Conservation (phyloP, 345 rosid species). For the Erysimum cheiranthoides region DNA sequence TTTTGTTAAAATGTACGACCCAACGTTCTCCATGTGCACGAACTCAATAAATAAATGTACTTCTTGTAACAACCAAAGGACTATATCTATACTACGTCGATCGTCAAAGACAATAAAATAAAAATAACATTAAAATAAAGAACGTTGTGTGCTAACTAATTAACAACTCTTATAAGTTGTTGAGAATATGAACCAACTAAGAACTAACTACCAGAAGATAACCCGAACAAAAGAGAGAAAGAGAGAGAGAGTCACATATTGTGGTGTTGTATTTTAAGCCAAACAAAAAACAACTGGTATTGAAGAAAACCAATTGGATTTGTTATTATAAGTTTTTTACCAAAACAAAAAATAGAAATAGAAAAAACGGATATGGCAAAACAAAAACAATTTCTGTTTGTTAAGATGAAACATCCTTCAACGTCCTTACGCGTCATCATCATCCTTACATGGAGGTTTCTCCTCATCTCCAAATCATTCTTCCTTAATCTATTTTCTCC, state of each 20-base stretch:
- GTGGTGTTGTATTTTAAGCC: not conserved
- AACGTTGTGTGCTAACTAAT: not conserved
- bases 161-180: not conserved
- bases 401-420: constrained; percentile 32
- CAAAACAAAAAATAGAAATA: constrained; percentile 21
- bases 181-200: constrained; percentile 25
- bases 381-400: constrained; percentile 40
- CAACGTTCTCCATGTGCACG: too few species aligned
- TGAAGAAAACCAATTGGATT: constrained; percentile 11
- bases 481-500: constrained; percentile 21
- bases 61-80: too few species aligned
- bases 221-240: not conserved
- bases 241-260: not conserved
- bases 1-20: too few species aligned
- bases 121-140: too few species aligned
- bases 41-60: too few species aligned
- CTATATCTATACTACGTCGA: too few species aligned
- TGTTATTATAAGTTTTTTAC: constrained; percentile 8
- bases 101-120: too few species aligned
- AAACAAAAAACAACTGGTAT: constrained; percentile 11
- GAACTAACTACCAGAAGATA: constrained; percentile 25
- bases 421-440: constrained; percentile 43
- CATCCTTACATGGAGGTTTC: constrained; percentile 41
- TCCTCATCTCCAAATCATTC: constrained; percentile 34
- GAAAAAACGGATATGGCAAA: constrained; percentile 26